phyloP scores from a whole-genome alignment of 179 eudicot species.

The Nepenthes alata region DNA sequence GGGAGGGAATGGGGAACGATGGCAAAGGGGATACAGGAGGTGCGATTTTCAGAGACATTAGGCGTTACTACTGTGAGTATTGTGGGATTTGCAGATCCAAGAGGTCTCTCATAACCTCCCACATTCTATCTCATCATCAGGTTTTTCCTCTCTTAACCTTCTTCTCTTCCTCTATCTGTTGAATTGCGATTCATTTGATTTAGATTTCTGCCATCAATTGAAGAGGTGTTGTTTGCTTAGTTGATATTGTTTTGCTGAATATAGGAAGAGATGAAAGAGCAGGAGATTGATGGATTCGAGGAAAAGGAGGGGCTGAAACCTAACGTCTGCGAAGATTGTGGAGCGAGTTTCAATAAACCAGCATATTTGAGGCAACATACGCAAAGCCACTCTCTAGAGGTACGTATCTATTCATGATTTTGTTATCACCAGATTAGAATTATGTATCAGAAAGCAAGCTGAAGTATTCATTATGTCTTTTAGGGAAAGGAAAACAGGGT shows the following conservation, averaged over 20 bases:
- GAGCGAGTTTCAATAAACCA: slow-evolving; percentile 61
- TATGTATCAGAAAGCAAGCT: background rate
- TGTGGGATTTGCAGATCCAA: slow-evolving; percentile 58
- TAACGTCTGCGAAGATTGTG: slow-evolving; percentile 68
- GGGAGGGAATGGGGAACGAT: slow-evolving; percentile 8
- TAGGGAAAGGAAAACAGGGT: too few relatives aligned
- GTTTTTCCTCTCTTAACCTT: slow-evolving; percentile 8
- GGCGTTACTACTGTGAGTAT: slow-evolving; percentile 50
- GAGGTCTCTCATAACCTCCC: slow-evolving; percentile 32
- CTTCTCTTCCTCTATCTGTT: background rate
- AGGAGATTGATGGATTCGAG: slow-evolving; percentile 7
- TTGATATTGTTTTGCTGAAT: background rate
- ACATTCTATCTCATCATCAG: slow-evolving; percentile 32
- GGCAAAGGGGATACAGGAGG: background rate
- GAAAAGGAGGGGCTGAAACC: slow-evolving; percentile 16
- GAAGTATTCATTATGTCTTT: background rate
- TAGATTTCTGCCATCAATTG: background rate
- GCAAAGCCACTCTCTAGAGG: slow-evolving; percentile 81
- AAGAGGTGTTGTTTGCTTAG: background rate
- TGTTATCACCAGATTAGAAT: background rate
- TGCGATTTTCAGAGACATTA: slow-evolving; percentile 38
- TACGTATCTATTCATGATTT: slow-evolving; percentile 6
- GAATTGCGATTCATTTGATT: background rate
- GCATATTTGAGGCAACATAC: slow-evolving; percentile 85
- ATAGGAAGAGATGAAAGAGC: slow-evolving; percentile 23